Base-by-base conservation (phyloP, 306 rosid species). In the Herpetospermum pedunculosum region DNA sequence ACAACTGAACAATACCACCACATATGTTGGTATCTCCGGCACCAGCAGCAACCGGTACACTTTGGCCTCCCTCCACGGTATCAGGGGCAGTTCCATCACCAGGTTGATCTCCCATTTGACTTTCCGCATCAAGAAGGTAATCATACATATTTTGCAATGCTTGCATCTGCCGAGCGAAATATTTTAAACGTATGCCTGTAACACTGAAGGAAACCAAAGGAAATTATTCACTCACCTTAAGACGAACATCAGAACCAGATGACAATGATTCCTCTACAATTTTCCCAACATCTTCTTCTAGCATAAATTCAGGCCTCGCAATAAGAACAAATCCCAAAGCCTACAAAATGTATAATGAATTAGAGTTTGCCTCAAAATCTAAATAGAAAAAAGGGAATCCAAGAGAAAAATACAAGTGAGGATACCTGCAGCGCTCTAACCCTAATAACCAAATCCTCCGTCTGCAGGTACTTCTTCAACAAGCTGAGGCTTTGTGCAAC, bases 11-110 rank as follows among this genome's bases (percentile, higher is more conserved):
- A 77, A 94, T 91, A 77, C 99, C 99, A 70, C 99, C 99, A 21
- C 99, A 94, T 32, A 94, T 91, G 87, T 94, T 94, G 63, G 99
- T 94, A 85, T 94, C 99, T 70, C 99, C 99, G 2, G 99, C 99
- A 70, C 99, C 99, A 0, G 97, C 97, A 86, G 99, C 99, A 83
- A 91, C 99, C 50, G 99, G 96, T 55, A 94, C 99, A 76, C 77
- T 84, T 63, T 87, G 82, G 74, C 85, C 89, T 49, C 86, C 90
- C 81, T 88, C 92, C 34, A 77, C 86, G 49, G 92, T 54, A 78
- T 55, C 74, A 46, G 82, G 69, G 62, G 81, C 81, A 67, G 59
- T 83, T 64, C 80, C 80, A 41, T 84, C 81, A 80, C 80, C 68
- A 47, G 83, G 72, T 53, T 82, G 77, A 67, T 83, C 97, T 82